phyloP scores from a whole-genome alignment of 148 eudicot species.

The Simmondsia chinensis region DNA sequence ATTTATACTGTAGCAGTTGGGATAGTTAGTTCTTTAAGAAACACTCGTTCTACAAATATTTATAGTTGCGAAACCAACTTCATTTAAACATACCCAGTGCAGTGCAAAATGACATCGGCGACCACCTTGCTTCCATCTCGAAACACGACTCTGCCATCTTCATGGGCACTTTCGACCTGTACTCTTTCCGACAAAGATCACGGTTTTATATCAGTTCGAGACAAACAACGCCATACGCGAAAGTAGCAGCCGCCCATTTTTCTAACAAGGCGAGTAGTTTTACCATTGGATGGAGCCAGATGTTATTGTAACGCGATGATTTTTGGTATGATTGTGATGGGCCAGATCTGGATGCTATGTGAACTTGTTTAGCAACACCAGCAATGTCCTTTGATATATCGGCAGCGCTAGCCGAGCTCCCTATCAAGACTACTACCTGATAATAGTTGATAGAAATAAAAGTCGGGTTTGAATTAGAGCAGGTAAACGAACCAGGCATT shows the following conservation, averaged over 20 bases:
- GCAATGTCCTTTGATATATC: constrained; percentile 80
- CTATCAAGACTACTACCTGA: constrained; percentile 79
- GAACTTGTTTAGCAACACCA: constrained; percentile 73
- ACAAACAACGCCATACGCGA: constrained; percentile 1
- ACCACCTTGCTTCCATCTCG: constrained; percentile 38
- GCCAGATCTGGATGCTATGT: constrained; percentile 74
- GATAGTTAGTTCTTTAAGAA: too few species aligned
- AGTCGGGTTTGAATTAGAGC: too few species aligned
- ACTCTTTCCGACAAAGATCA: constrained; percentile 9
- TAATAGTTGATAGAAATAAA: neutral
- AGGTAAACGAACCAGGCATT: too few species aligned
- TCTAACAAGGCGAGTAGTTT: constrained; percentile 15
- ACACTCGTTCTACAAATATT: too few species aligned
- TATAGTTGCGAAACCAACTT: too few species aligned
- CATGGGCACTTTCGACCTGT: constrained; percentile 61
- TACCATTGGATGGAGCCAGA: constrained; percentile 92
- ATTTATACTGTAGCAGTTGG: too few species aligned
- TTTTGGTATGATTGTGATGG: constrained; percentile 18
- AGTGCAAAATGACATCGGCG: constrained; percentile 80
- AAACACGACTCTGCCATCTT: constrained; percentile 61
- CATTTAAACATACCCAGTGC: constrained; percentile 70
- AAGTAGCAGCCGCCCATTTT: constrained; percentile 9
- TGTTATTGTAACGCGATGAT: constrained; percentile 45
- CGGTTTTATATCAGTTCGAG: neutral
- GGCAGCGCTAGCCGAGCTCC: constrained; percentile 76